A percentile compares a stretch with the other conserved stretches of the same genome.
Conservation (phyloP, 345 rosid species). For the Euclidium syriacum region DNA sequence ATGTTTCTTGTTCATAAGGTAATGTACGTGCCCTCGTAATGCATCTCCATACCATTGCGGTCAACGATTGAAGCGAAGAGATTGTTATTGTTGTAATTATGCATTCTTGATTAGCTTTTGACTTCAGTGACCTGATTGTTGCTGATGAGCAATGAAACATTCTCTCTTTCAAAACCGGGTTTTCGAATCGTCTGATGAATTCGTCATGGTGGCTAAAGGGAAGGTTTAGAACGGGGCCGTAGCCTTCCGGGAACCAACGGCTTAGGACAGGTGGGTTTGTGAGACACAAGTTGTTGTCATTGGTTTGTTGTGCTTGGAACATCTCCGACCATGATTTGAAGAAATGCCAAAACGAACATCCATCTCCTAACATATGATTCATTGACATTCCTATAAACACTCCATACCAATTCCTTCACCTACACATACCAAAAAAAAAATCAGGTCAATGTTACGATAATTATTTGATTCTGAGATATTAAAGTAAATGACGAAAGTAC, state of each 20-base stretch:
- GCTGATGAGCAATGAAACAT: slow-evolving; percentile 47
- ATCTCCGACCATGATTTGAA: slow-evolving; percentile 50
- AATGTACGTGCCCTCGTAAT: slow-evolving; percentile 36
- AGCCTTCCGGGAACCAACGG: slow-evolving; percentile 50
- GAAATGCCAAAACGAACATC: slow-evolving; percentile 59
- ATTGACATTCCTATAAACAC: slow-evolving; percentile 54
- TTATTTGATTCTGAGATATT: too few relatives aligned
- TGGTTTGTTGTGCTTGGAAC: slow-evolving; percentile 30
- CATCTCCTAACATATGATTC: slow-evolving; percentile 49
- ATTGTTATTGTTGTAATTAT: slow-evolving; percentile 38
- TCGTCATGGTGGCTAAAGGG: slow-evolving; percentile 36
- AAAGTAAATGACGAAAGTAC: too few relatives aligned
- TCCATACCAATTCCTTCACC: slow-evolving; percentile 47
- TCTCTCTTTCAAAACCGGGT: slow-evolving; percentile 38
- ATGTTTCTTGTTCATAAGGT: slow-evolving; percentile 23
- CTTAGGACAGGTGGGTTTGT: slow-evolving; percentile 32
- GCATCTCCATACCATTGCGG: slow-evolving; percentile 45
- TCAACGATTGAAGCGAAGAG: slow-evolving; percentile 54
- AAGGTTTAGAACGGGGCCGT: slow-evolving; percentile 30
- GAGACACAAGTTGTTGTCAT: neutral
- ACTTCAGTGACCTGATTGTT: slow-evolving; percentile 42
- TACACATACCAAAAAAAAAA: too few relatives aligned
- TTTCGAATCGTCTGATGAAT: slow-evolving; percentile 32
- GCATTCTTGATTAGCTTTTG: slow-evolving; percentile 40
- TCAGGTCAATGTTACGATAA: too few relatives aligned